Percentiles rank a stretch among this genome's conserved stretches.
Evolutionary conservation across 1,139 yeast genomes (phyloP).

Genomic region (Sugiyamaella sp.): DNA sequence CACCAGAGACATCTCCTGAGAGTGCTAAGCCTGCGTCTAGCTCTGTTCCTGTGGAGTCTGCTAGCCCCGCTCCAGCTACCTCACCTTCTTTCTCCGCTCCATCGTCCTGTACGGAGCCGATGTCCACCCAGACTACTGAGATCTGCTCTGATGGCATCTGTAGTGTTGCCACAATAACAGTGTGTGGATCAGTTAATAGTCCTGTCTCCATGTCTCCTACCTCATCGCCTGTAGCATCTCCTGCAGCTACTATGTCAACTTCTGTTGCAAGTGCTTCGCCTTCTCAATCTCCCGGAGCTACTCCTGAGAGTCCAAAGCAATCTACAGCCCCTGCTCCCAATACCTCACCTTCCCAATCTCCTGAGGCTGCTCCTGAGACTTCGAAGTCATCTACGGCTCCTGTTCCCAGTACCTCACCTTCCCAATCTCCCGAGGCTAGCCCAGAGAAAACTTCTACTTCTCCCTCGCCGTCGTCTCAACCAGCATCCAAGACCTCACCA

Average conservation of each 20-base stretch:
- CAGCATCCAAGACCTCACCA: too few species aligned
- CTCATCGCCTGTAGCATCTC: not conserved
- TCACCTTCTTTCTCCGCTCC: not conserved
- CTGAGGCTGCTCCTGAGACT: too few species aligned
- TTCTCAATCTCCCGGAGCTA: too few species aligned
- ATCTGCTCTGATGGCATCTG: conserved; percentile 4
- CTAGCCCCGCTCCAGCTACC: not conserved
- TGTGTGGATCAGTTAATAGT: not conserved
- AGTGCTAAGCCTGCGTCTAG: not conserved
- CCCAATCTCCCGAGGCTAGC: not conserved
- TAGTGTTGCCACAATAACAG: not conserved
- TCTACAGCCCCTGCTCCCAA: too few species aligned
- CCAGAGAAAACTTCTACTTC: not conserved
- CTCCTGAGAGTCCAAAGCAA: too few species aligned
- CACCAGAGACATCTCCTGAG: not conserved
- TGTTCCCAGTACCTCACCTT: too few species aligned
- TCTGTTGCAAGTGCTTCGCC: too few species aligned
- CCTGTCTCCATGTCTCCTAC: not conserved
- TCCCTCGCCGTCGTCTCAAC: too few species aligned
- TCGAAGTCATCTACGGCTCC: too few species aligned
- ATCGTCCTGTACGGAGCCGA: not conserved
- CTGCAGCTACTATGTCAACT: too few species aligned
- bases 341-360: too few species aligned
- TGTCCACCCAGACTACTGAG: not conserved
- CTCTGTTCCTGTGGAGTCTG: not conserved